Percentiles rank a stretch among this genome's conserved stretches.
Conservation (phyloP, 441 rosid genomes). For the Pelargonium australe region DNA sequence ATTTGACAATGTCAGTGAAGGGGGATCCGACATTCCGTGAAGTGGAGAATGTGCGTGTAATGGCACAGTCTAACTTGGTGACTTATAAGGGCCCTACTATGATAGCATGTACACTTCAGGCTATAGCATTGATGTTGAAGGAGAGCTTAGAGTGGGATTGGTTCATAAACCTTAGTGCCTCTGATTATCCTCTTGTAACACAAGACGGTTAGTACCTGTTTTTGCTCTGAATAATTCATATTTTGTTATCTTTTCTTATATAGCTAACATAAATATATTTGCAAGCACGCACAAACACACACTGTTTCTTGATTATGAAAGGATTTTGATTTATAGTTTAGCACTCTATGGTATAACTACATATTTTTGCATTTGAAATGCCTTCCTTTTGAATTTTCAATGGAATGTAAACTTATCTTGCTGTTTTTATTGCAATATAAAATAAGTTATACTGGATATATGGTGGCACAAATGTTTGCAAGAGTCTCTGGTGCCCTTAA, state of each 20-base stretch:
- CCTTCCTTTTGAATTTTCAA: background rate
- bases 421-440: background rate
- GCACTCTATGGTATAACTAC: background rate
- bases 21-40: conserved; percentile 57
- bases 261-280: background rate
- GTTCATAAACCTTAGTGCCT: conserved; percentile 93
- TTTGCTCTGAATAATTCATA: conserved; percentile 12
- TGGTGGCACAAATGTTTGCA: background rate
- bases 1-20: conserved; percentile 59
- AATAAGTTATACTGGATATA: background rate
- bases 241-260: background rate
- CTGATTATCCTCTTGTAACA: conserved; percentile 88
- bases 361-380: background rate
- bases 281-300: background rate
- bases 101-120: conserved; percentile 91
- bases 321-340: background rate
- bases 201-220: conserved; percentile 71
- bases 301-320: background rate
- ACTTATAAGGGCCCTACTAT: conserved; percentile 94
- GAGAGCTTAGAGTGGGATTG: conserved; percentile 93
- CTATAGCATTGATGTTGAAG: conserved; percentile 69
- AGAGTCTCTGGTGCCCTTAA: conserved; percentile 2
- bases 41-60: conserved; percentile 83
- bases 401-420: background rate
- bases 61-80: conserved; percentile 85